Evolutionary conservation across 495 filamentous ascomycete genomes (phyloP), one percentile per base, ranked within the genome.

Genomic region (Aspergillus sparsus): DNA sequence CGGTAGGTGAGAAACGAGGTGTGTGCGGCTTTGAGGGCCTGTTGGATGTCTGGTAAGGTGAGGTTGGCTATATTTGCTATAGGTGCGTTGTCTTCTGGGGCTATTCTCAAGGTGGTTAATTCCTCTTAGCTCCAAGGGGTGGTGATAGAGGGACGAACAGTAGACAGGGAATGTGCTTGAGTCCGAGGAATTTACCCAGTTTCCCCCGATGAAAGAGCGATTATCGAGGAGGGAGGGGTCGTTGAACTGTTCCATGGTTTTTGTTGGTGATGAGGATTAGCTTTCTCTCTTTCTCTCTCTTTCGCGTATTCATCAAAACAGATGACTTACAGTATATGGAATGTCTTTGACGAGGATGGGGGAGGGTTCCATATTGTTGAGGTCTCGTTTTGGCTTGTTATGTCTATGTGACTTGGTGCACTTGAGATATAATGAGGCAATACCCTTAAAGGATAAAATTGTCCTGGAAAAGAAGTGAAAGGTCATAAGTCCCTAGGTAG

Each of bases 21-120:
- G n/a, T 71, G 51, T 15, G 72, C 55, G 15, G 66, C 60, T 16
- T 64, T 62, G 12, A 73, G 62, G 45, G 63, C 68, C 0, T 68
- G 62, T 36, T 69, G 71, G 11, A 65, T 62, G 31, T 63, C 57
- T 16, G 61, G 11, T 13, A 16, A 16, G 42, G 42, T 46, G 42
- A 46, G 13, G 15, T 46, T 46, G 42, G 42, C 15, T 8, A 46
- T 46, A 16, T 13, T 13, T 13, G 12, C 18, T 13, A 46, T 49
- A n/a, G 71, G 49, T 11, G 56, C 41, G 12, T 63, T 62, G 12
- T 61, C 66, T 60, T 72, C 64, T 11, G 39, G 31, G 3, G 42
- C 42, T 46, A 16, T 27, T 27, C 3, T 13, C 11, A 16, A 16
- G 12, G 11, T 13, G n/a, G 18, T 46, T 46, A 46, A 16, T 18